A percentile compares a stretch with the other conserved stretches of the same genome.
Conservation (phyloP, 495 filamentous ascomycete genomes). For the Neurospora sp. region DNA sequence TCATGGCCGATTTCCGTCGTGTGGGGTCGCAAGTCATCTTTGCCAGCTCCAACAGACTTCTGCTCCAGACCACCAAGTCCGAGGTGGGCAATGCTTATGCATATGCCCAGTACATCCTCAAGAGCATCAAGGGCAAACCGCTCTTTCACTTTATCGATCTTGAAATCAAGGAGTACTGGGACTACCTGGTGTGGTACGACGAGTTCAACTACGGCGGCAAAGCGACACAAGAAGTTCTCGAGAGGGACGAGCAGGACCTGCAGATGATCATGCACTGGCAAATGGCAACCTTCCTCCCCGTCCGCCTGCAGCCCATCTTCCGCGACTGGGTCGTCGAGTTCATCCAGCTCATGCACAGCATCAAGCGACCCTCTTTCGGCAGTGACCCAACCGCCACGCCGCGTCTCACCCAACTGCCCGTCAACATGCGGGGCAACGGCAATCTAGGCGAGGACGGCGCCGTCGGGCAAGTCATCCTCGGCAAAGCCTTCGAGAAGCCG, state of each 20-base stretch:
- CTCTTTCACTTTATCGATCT: constrained; percentile 96
- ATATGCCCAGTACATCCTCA: constrained; percentile 93
- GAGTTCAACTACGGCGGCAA: constrained; percentile 98
- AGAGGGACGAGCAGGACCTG: constrained; percentile 72
- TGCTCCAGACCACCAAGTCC: constrained; percentile 91
- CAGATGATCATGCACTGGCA: constrained; percentile 99
- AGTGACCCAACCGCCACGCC: constrained; percentile 46
- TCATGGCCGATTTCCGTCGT: constrained; percentile 93
- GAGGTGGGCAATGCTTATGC: constrained; percentile 97
- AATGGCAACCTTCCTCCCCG: constrained; percentile 76
- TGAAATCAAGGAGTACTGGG: constrained; percentile 98
- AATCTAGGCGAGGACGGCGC: constrained; percentile 47
- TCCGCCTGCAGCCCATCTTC: constrained; percentile 73
- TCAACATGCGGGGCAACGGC: constrained; percentile 27
- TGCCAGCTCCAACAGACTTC: constrained; percentile 75
- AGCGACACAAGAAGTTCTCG: constrained; percentile 73
- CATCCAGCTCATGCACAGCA: constrained; percentile 82
- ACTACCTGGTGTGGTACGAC: constrained; percentile 99
- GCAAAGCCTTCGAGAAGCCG: constrained; percentile 72
- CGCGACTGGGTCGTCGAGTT: constrained; percentile 91
- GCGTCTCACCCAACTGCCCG: constrained; percentile 69
- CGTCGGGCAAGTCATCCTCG: constrained; percentile 46
- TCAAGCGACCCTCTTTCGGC: constrained; percentile 55
- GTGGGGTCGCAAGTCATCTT: constrained; percentile 92
- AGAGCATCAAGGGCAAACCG: constrained; percentile 89